Evolutionary conservation across 306 rosid species (phyloP).

Genomic region (Cicer pinnatifidum): DNA sequence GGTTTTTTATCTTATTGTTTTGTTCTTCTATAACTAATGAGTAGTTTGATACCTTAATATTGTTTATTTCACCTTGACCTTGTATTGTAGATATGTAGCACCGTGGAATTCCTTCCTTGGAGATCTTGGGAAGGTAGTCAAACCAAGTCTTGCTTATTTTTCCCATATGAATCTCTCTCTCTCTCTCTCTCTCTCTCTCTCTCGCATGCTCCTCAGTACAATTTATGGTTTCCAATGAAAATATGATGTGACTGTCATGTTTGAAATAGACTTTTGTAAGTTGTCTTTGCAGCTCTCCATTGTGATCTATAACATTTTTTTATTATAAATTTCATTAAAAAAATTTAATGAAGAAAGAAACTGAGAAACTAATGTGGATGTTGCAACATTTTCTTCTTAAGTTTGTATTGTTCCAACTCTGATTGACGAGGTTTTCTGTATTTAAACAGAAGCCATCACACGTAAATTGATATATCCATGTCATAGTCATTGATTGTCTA

Average conservation of each 20-base stretch:
- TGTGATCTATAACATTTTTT: background rate
- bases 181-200: no score
- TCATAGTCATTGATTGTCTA: slow-evolving; percentile 26
- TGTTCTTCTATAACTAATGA: slow-evolving; percentile 24
- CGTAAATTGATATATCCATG: background rate
- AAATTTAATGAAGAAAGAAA: background rate
- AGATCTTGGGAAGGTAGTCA: slow-evolving; percentile 91
- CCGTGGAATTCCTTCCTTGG: slow-evolving; percentile 96
- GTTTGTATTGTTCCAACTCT: slow-evolving; percentile 15
- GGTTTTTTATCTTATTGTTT: slow-evolving; percentile 5
- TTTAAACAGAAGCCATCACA: slow-evolving; percentile 24
- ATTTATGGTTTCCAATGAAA: slow-evolving; percentile 34
- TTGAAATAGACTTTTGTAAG: slow-evolving; percentile 13
- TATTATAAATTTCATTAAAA: slow-evolving; percentile 5
- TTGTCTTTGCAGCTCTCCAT: slow-evolving; percentile 25
- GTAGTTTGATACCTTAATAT: slow-evolving; percentile 32
- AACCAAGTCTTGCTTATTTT: slow-evolving; percentile 27
- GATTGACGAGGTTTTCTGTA: slow-evolving; percentile 2
- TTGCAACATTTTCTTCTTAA: slow-evolving; percentile 6
- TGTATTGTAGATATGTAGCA: slow-evolving; percentile 76
- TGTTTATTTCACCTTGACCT: slow-evolving; percentile 59
- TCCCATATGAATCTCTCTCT: background rate
- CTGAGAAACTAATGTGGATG: background rate
- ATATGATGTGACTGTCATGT: slow-evolving; percentile 19
- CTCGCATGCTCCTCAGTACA: background rate